Evolutionary conservation across 371 early-diverging fungal species (phyloP).

Genomic region (Entomophthora muscae): DNA sequence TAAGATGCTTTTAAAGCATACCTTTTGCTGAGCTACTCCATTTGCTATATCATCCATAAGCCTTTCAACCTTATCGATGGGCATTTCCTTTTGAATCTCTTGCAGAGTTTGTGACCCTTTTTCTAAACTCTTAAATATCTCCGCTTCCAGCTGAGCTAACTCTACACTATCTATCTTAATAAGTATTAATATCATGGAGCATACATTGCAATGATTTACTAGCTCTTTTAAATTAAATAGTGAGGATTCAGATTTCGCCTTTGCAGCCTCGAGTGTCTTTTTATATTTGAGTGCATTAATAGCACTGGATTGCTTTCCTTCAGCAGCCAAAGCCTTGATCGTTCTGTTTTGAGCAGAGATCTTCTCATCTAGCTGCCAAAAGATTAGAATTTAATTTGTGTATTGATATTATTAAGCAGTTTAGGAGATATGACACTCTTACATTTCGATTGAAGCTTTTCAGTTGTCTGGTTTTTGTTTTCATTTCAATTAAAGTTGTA

Average conservation of each 20-base stretch:
- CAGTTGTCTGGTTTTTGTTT: background rate
- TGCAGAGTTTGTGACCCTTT: background rate
- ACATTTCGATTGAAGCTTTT: slow-evolving; percentile 1
- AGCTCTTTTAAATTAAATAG: background rate
- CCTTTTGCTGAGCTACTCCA: background rate
- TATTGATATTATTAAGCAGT: background rate
- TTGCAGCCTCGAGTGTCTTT: background rate
- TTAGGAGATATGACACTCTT: background rate
- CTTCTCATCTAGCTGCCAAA: background rate
- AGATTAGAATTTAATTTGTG: background rate
- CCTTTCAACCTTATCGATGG: slow-evolving; percentile 2
- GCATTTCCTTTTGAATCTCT: background rate
- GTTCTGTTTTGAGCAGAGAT: background rate
- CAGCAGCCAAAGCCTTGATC: background rate
- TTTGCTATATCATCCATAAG: background rate
- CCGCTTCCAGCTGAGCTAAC: slow-evolving; percentile 2
- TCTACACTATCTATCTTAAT: slow-evolving; percentile 1
- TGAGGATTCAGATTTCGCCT: background rate
- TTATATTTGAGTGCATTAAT: background rate
- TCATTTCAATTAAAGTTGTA: slow-evolving; percentile 6
- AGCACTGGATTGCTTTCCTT: background rate
- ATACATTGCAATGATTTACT: background rate
- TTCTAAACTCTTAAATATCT: slow-evolving; percentile 1
- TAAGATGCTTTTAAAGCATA: background rate
- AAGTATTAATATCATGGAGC: background rate